Conservation (phyloP, 306 rosid species). For the Cucumis melo region DNA sequence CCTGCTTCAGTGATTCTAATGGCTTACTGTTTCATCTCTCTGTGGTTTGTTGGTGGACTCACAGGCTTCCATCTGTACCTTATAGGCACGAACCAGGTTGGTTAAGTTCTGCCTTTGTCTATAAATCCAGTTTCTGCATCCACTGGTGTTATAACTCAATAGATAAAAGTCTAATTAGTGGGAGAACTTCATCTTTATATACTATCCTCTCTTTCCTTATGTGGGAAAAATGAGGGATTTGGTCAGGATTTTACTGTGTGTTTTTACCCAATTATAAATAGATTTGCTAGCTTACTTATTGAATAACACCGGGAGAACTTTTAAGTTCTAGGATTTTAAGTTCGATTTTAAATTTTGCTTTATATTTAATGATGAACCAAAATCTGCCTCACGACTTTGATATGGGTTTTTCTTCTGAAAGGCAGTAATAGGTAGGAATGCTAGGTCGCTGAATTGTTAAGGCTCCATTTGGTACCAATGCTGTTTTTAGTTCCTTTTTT, state of each 20-base stretch:
- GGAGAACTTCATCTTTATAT: neutral
- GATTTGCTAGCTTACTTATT: neutral
- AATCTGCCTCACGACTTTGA: neutral
- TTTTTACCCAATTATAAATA: neutral
- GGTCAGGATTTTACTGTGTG: neutral
- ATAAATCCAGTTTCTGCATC: neutral
- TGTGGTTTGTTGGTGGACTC: constrained; percentile 96
- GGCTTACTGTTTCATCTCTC: constrained; percentile 75
- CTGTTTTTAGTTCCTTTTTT: no score
- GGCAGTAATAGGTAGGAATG: neutral
- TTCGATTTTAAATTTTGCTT: neutral
- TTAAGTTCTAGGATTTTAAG: neutral
- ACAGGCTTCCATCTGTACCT: constrained; percentile 93
- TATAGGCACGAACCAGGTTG: constrained; percentile 82
- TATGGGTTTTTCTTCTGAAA: neutral
- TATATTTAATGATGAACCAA: neutral
- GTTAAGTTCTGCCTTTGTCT: constrained; percentile 15
- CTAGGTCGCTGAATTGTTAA: neutral
- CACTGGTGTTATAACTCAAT: neutral
- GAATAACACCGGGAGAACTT: neutral
- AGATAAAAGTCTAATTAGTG: neutral
- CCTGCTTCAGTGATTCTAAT: constrained; percentile 79
- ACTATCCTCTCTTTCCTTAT: neutral
- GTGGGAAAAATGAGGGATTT: neutral
- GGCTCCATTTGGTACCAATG: no score